These are phyloP conservation scores for Cucurbita argyrosperma DNA, from an alignment of 306 rosid species.

Conservation along the genomic window DNA sequence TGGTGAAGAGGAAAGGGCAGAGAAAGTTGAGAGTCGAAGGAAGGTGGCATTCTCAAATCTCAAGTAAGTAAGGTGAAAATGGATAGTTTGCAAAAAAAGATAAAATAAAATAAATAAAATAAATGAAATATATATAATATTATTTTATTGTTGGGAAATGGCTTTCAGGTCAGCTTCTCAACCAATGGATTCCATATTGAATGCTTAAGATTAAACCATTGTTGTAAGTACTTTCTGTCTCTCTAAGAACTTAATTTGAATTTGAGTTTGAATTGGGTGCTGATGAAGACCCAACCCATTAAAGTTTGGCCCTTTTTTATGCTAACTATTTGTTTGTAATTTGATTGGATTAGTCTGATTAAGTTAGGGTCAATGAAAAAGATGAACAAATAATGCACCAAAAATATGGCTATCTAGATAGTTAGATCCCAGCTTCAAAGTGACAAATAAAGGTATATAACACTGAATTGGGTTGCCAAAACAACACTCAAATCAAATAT, in stretches of 20 bases:
- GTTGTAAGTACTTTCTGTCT: slow-evolving; percentile 18
- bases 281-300: background rate
- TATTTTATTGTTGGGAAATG: slow-evolving; percentile 45
- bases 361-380: too few species aligned
- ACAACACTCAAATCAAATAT: background rate
- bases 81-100: background rate
- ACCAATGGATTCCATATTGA: slow-evolving; percentile 31
- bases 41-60: background rate
- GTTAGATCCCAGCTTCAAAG: too few species aligned
- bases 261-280: slow-evolving; percentile 8
- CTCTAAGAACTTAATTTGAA: background rate
- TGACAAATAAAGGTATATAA: background rate
- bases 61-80: background rate
- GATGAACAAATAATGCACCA: too few species aligned
- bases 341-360: too few species aligned
- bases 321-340: background rate
- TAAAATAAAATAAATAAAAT: too few species aligned
- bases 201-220: slow-evolving; percentile 37
- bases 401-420: too few species aligned
- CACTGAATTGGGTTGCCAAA: background rate
- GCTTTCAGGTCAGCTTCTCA: slow-evolving; percentile 39
- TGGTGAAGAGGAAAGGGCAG: background rate
- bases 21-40: background rate
- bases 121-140: too few species aligned
- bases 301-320: background rate